phyloP scores from a whole-genome alignment of 2,329 filamentous ascomycete species.

The Apiospora hydei region DNA sequence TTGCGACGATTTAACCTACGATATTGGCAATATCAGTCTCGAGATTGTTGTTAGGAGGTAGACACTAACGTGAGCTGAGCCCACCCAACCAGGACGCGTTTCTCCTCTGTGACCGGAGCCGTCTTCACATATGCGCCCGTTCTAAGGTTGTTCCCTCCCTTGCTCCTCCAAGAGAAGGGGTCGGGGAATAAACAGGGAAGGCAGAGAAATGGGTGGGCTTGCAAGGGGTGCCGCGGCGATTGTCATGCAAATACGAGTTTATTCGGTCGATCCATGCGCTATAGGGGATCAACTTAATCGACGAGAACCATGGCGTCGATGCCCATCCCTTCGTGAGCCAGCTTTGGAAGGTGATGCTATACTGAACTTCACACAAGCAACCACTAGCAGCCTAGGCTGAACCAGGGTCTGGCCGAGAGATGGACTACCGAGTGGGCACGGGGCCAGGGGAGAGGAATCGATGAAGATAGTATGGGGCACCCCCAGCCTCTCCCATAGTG shows the following conservation, averaged over 20 bases:
- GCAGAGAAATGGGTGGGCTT: not conserved
- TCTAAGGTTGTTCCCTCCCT: not conserved
- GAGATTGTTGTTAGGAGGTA: not conserved
- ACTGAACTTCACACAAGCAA: not conserved
- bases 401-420: constrained; percentile 1
- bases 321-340: not conserved
- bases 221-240: constrained; percentile 1
- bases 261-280: not conserved
- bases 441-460: not conserved
- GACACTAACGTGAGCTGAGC: not conserved
- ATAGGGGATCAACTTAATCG: constrained; percentile 4
- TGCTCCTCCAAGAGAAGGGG: not conserved
- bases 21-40: not conserved
- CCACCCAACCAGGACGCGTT: not conserved
- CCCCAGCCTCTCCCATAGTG: not conserved
- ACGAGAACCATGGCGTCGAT: constrained; percentile 13
- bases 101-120: not conserved
- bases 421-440: not conserved
- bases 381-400: not conserved
- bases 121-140: not conserved
- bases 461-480: not conserved
- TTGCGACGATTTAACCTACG: not conserved
- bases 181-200: not conserved
- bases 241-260: constrained; percentile 11
- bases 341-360: not conserved